Conservation (phyloP, 495 filamentous ascomycete species). For the Cercophora sp. region DNA sequence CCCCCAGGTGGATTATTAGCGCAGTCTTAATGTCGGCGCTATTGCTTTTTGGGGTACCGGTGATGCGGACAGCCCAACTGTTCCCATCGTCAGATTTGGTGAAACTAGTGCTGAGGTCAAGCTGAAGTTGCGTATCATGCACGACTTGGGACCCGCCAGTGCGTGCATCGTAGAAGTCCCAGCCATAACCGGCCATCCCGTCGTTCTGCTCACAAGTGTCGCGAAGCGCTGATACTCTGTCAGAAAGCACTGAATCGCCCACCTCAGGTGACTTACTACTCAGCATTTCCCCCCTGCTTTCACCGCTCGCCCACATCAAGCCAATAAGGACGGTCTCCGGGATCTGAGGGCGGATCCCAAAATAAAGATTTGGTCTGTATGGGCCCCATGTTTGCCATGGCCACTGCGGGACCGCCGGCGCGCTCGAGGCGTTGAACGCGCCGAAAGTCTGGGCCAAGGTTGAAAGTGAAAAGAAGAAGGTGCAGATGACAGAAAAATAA, state of each 20-base stretch:
- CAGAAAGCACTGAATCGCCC: too few species aligned
- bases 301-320: conserved; percentile 87
- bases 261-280: conserved; percentile 72
- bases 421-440: background rate
- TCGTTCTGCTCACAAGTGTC: conserved; percentile 92
- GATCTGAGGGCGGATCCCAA: conserved; percentile 79
- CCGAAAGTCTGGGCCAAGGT: background rate
- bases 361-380: conserved; percentile 91
- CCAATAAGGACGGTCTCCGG: conserved; percentile 77
- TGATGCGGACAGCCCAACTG: conserved; percentile 81
- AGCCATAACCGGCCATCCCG: conserved; percentile 87
- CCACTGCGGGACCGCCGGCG: background rate
- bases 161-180: conserved; percentile 87
- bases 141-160: conserved; percentile 82
- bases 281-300: conserved; percentile 67
- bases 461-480: too few species aligned
- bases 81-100: conserved; percentile 80
- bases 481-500: too few species aligned
- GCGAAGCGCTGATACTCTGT: conserved; percentile 66
- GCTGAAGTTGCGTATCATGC: conserved; percentile 71
- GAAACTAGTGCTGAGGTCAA: conserved; percentile 84
- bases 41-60: conserved; percentile 68
- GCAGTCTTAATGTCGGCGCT: conserved; percentile 61
- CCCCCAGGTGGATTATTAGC: conserved; percentile 69
- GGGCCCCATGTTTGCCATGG: conserved; percentile 65